Percentiles rank a stretch among this genome's conserved stretches.
Conservation (phyloP, 371 early-diverging fungal genomes). For the Apophysomyces variabilis region DNA sequence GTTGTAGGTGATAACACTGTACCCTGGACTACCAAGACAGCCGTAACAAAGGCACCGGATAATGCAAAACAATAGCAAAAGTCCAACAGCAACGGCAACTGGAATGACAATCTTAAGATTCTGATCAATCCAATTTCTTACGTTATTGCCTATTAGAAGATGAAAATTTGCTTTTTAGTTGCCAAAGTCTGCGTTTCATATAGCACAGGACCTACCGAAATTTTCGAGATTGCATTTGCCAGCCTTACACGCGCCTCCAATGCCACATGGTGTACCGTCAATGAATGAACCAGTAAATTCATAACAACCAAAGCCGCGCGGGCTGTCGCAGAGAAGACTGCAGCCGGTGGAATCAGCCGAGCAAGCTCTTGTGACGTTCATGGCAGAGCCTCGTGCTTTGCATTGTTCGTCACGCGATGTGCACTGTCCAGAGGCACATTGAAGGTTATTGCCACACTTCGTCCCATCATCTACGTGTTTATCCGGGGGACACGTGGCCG, state of each 20-base stretch:
- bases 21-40: conserved; percentile 28
- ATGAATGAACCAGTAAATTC: conserved; percentile 78
- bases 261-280: conserved; percentile 93
- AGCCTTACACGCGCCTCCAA: conserved; percentile 62
- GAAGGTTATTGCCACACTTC: conserved; percentile 60
- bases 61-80: conserved; percentile 54
- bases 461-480: conserved; percentile 67
- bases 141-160: conserved; percentile 28
- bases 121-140: conserved; percentile 43
- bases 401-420: conserved; percentile 89
- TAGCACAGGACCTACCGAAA: conserved; percentile 29
- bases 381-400: conserved; percentile 48
- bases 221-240: conserved; percentile 51
- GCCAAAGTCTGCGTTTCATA: background rate
- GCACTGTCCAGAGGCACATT: conserved; percentile 90
- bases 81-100: conserved; percentile 49
- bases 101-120: conserved; percentile 61
- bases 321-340: conserved; percentile 69
- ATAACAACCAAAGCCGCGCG: conserved; percentile 60
- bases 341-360: conserved; percentile 57
- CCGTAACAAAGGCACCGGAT: conserved; percentile 54
- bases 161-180: background rate
- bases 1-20: conserved; percentile 23
- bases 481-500: conserved; percentile 79
- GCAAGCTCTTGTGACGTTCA: conserved; percentile 55